Base-by-base conservation (phyloP, 768 basidiomycete species). In the Termitomyces sp. region DNA sequence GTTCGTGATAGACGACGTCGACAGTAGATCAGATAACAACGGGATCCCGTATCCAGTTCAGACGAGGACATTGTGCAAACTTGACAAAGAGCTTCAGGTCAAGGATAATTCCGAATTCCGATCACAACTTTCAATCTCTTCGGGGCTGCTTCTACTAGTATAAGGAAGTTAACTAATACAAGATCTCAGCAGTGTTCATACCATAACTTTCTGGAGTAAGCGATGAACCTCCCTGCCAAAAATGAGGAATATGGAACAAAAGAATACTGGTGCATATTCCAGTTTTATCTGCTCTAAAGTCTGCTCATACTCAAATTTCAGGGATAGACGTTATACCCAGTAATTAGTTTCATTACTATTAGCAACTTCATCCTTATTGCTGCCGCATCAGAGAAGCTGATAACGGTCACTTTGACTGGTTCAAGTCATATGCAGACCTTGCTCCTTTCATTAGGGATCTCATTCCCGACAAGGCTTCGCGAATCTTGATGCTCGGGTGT, bases 401-500 rank as follows among this genome's bases (percentile, higher is more conserved):
- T 18, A 81, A 82, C n/a, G 73, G 72, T 4, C 74, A 81, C 6
- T 92, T 89, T 60, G 92, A 94, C 72, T 94, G 92, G 92, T 92
- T 92, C 76, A 92, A 91, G 68, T 83, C 85, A 9, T 94, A 92
- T 64, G 68, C 70, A 2, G 90, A 94, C 56, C 74, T 94, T n/a
- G 79, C 85, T 7, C 70, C 78, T 49, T 70, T 86, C 20, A 69
- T 94, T 20, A 77, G 78, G 41, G 79, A 79, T 34, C 72, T 87
- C 33, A 79, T 94, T 22, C 89, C 88, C 0, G 72, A 82, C 60
- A 87, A 79, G 68, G 65, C 67, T 4, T 77, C 84, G 2, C 75
- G 78, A 26, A 88, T 93, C 61, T 70, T 93, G 46, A 87, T 94
- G 80, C 82, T 94, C 18, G 90, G 89, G 54, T 93, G 91, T 66